Conservation (phyloP, 352 stramenopile species). For the Globisporangium spinosum region DNA sequence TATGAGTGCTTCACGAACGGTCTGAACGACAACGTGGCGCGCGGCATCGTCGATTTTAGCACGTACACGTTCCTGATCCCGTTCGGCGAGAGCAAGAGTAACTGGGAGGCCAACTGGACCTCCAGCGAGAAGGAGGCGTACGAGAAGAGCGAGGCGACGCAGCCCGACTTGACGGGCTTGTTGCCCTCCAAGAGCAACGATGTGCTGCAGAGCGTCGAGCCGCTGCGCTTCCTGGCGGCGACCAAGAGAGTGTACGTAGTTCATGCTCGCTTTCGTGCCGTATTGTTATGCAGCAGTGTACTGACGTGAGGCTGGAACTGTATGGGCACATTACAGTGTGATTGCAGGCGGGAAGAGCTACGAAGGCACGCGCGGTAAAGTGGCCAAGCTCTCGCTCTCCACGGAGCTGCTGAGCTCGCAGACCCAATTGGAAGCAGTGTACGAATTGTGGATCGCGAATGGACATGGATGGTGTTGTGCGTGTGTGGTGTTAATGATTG, state of each 20-base stretch:
- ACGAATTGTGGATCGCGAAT: constrained; percentile 14
- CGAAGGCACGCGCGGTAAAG: constrained; percentile 37
- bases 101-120: constrained; percentile 43
- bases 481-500: background rate
- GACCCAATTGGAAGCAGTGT: constrained; percentile 41
- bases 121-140: constrained; percentile 19
- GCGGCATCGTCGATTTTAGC: constrained; percentile 43
- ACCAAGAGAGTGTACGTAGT: constrained; percentile 33
- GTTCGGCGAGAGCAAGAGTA: constrained; percentile 42
- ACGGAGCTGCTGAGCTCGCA: constrained; percentile 31
- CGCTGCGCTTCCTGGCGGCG: constrained; percentile 26
- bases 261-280: too few relatives aligned
- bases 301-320: background rate
- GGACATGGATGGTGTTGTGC: background rate
- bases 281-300: background rate
- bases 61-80: constrained; percentile 56
- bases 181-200: constrained; percentile 34
- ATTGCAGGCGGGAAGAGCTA: constrained; percentile 48
- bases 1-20: constrained; percentile 52
- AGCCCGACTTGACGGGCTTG: constrained; percentile 24
- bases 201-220: constrained; percentile 30
- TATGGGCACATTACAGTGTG: constrained; percentile 21
- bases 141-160: constrained; percentile 13
- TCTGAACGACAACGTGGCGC: constrained; percentile 35
- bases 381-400: constrained; percentile 36